Percentiles rank a stretch among this genome's conserved stretches.
These are phyloP conservation scores for Adiantum capillusveneris DNA, from an alignment of 75 land plant species.

Conservation along the genomic window DNA sequence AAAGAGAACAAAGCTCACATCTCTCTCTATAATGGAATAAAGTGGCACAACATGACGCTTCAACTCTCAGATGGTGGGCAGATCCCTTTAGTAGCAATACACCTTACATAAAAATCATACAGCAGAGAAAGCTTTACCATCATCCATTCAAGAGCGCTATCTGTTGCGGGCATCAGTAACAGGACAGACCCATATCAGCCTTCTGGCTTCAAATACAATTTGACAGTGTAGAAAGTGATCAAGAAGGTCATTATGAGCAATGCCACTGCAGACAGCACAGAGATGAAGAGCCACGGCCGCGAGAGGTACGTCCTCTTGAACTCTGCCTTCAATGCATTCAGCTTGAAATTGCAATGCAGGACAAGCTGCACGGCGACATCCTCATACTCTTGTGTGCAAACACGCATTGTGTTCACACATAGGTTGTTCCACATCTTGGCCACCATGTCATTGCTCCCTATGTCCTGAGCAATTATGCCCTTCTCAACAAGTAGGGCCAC, in stretches of 20 bases:
- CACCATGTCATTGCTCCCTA: conserved; percentile 50
- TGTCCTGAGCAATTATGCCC: conserved; percentile 26
- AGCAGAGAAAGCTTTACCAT: too few relatives aligned
- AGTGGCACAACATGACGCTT: too few relatives aligned
- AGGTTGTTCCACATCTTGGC: conserved; percentile 43
- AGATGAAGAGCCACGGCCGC: conserved; percentile 48
- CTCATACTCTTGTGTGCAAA: neutral
- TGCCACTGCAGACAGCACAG: conserved; percentile 40
- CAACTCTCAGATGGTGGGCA: too few relatives aligned
- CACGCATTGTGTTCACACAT: too few relatives aligned
- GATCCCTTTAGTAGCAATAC: too few relatives aligned
- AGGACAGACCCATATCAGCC: too few relatives aligned
- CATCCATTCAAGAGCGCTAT: too few relatives aligned
- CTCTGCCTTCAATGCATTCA: conserved; percentile 45
- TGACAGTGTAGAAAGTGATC: conserved; percentile 24
- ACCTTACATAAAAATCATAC: too few relatives aligned
- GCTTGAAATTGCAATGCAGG: conserved; percentile 25
- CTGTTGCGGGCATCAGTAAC: too few relatives aligned
- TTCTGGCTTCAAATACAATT: too few relatives aligned
- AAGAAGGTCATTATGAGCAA: conserved; percentile 34
- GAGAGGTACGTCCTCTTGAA: conserved; percentile 37
- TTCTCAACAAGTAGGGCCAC: conserved; percentile 32
- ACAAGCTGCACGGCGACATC: conserved; percentile 27
- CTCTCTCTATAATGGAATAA: too few relatives aligned
- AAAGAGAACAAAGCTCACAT: too few relatives aligned